Evolutionary conservation across 1,284 basidiomycete species (phyloP).

Genomic region (Fomitopsis pinicola): DNA sequence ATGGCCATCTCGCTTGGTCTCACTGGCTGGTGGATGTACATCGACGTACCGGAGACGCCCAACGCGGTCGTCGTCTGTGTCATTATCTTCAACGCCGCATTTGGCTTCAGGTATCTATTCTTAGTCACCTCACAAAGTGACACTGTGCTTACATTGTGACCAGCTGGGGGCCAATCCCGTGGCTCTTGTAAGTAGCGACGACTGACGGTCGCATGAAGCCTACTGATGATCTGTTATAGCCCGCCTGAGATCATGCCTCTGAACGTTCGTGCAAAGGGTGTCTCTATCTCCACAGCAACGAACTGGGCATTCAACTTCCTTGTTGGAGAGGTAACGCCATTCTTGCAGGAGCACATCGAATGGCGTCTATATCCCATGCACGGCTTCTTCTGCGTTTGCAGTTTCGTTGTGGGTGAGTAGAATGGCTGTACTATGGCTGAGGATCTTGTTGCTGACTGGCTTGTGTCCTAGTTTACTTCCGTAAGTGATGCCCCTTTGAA

Average conservation of each 20-base stretch:
- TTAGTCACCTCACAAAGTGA: background rate
- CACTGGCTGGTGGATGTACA: slow-evolving; percentile 91
- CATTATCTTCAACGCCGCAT: slow-evolving; percentile 91
- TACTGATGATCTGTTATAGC: slow-evolving; percentile 1
- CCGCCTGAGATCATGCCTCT: slow-evolving; percentile 82
- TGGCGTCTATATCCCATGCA: slow-evolving; percentile 98
- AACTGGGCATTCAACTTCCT: slow-evolving; percentile 87
- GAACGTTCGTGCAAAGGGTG: slow-evolving; percentile 88
- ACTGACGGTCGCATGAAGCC: background rate
- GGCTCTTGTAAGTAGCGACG: slow-evolving; percentile 83
- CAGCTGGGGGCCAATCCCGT: slow-evolving; percentile 23
- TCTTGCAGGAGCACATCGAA: slow-evolving; percentile 84
- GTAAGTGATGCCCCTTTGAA: slow-evolving; percentile 36
- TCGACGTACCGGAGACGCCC: slow-evolving; percentile 83
- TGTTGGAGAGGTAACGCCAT: slow-evolving; percentile 88
- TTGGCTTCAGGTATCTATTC: slow-evolving; percentile 70
- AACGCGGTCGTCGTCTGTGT: slow-evolving; percentile 90
- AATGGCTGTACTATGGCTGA: too few relatives aligned
- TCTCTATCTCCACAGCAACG: slow-evolving; percentile 86
- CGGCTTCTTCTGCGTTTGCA: slow-evolving; percentile 88
- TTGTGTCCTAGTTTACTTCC: slow-evolving; percentile 57
- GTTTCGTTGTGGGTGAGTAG: slow-evolving; percentile 71
- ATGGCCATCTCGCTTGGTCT: slow-evolving; percentile 77
- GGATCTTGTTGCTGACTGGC: background rate
- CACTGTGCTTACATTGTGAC: background rate